Evolutionary conservation across 2,329 filamentous ascomycete species (phyloP).

Genomic region (Penicillium janthinellum): DNA sequence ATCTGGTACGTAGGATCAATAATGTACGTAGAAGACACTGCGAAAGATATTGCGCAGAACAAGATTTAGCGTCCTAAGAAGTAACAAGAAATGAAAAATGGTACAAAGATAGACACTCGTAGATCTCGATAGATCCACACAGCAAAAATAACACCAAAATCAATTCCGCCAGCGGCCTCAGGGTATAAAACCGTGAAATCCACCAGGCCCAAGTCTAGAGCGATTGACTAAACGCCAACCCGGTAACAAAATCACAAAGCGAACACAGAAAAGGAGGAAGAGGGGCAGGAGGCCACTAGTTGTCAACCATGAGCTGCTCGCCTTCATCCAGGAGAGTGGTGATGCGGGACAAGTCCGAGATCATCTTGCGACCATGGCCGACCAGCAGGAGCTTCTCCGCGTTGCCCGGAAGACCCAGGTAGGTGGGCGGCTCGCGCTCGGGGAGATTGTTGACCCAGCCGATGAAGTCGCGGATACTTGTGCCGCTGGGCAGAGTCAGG

Average conservation of each 20-base stretch:
- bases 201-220: constrained; percentile 9
- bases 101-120: constrained; percentile 15
- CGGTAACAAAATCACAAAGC: constrained; percentile 4
- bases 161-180: constrained; percentile 15
- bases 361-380: constrained; percentile 80
- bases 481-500: constrained; percentile 76
- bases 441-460: constrained; percentile 89
- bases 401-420: constrained; percentile 89
- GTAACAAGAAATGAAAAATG: constrained; percentile 5
- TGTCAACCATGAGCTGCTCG: constrained; percentile 81
- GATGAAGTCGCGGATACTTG: constrained; percentile 81
- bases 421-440: constrained; percentile 94
- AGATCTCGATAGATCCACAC: constrained; percentile 13
- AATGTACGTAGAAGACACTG: no score
- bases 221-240: constrained; percentile 10
- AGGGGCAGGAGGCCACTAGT: constrained; percentile 23
- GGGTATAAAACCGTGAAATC: constrained; percentile 11
- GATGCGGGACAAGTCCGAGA: constrained; percentile 80
- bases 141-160: constrained; percentile 10
- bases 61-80: background rate
- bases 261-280: constrained; percentile 2
- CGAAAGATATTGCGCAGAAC: constrained; percentile 11
- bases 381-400: constrained; percentile 94
- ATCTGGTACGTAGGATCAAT: no score
- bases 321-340: constrained; percentile 89